Base-by-base conservation (phyloP, 129 eudicot genomes). In the Daucus carota region DNA sequence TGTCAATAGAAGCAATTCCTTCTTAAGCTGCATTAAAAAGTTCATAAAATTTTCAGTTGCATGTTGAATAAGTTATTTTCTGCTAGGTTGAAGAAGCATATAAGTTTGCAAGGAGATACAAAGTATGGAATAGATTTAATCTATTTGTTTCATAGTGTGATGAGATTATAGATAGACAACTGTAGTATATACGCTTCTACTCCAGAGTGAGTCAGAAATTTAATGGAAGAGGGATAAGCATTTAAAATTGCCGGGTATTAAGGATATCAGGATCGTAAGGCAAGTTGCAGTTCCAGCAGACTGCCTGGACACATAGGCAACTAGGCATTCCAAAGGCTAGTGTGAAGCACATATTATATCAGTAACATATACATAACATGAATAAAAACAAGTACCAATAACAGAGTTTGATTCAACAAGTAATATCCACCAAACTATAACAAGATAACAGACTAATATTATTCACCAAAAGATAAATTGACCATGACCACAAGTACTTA, bases 1-100 rank as follows among this genome's bases (percentile, higher is more conserved):
- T 3, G 98, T 93, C 81, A 93, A 75, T 70, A 90, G 86, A 75
- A 90, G 80, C 73, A 93, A 79, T 74, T 93, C 98, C 84, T 86
- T 87, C 81, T 93, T 89, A 36, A 90, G 87, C 98, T 93, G 92
- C 83, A 78, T 78, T 57, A 0, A 20, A 41, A 84, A 80, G 28
- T 42, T 59, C 47, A 82, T 8, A 26, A 26, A 9, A 48, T 66
- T 74, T 77, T 63, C 59, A 41, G 18, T 47, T 76, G 73, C 31
- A 83, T 70, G 47, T 60, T 18, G 33, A 31, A 54, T 57, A 57
- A 20, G 16, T 57, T 78, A 8, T 31, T 18, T 9, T 59, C 5
- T 67, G 18, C 47, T 54, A 24, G 46, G 33, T 70, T 42, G 63
- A 62, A 65, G 36, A n/a, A 6, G n/a, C 48, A 73, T 32, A 41